phyloP scores from a whole-genome alignment of 441 rosid species.

The Gossypium schwendimanii region DNA sequence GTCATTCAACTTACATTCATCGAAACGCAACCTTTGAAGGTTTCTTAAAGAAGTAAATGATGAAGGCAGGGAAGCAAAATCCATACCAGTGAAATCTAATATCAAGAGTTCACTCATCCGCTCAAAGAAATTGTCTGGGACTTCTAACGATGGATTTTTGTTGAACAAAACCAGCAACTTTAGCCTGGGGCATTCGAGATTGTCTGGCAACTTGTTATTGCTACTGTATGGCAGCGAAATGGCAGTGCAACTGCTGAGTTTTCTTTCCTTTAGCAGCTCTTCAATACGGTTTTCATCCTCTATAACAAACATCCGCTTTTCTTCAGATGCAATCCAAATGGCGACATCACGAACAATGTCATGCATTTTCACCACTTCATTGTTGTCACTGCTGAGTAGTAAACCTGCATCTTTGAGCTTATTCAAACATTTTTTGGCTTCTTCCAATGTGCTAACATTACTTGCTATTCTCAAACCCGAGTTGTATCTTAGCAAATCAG shows the following conservation, averaged over 20 bases:
- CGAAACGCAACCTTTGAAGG: conserved; percentile 27
- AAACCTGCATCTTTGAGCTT: conserved; percentile 13
- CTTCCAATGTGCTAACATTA: conserved; percentile 8
- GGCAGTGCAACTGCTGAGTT: background rate
- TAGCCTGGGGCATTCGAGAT: conserved; percentile 20
- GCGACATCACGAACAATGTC: conserved; percentile 25
- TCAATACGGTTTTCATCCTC: background rate
- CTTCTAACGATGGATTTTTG: background rate
- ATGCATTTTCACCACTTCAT: conserved; percentile 11
- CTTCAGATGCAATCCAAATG: conserved; percentile 15
- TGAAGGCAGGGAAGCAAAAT: conserved; percentile 15
- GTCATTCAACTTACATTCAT: conserved; percentile 7
- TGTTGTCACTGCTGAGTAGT: background rate
- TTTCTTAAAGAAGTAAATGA: conserved; percentile 16
- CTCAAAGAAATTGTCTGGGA: conserved; percentile 19
- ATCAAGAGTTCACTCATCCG: conserved; percentile 15
- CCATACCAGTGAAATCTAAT: conserved; percentile 16
- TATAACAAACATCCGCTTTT: background rate
- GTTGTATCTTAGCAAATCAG: conserved; percentile 16
- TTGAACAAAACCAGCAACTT: conserved; percentile 1
- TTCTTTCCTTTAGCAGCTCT: background rate
- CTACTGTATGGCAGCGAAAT: background rate
- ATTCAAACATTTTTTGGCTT: conserved; percentile 15
- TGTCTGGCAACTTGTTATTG: conserved; percentile 12
- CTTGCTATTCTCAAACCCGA: conserved; percentile 21